Conservation (phyloP, 1,284 basidiomycete genomes). For the Prillingera fragicola region DNA sequence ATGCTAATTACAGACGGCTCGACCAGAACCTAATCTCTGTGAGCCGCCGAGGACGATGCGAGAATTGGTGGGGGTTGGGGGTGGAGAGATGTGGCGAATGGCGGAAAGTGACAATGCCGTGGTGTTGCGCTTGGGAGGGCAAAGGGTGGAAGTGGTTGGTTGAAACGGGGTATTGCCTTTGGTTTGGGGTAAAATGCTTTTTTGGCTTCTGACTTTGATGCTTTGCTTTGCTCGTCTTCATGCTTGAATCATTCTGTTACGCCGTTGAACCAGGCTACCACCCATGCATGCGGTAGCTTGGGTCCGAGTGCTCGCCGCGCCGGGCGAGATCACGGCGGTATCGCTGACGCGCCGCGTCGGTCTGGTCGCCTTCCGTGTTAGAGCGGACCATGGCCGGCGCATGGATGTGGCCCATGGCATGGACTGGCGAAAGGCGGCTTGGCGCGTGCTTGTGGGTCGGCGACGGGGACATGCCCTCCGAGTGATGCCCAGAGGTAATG, state of each 20-base stretch:
- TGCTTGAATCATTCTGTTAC: background rate
- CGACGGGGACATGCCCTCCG: background rate
- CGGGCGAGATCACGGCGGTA: conserved; percentile 24
- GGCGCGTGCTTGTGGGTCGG: background rate
- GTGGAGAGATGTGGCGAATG: too few relatives aligned
- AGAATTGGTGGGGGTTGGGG: too few relatives aligned
- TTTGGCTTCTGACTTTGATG: background rate
- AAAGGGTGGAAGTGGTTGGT: too few relatives aligned
- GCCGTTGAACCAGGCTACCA: conserved; percentile 22
- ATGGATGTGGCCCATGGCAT: conserved; percentile 9
- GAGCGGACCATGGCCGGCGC: conserved; percentile 35
- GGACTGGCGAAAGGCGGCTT: too few relatives aligned
- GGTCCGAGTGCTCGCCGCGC: conserved; percentile 28
- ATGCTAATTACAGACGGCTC: conserved; percentile 3
- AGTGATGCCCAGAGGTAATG: background rate
- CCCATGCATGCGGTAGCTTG: conserved; percentile 41
- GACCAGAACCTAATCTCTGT: too few relatives aligned
- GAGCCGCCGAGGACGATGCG: too few relatives aligned
- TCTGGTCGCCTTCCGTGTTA: conserved; percentile 31
- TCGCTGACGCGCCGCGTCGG: conserved; percentile 16
- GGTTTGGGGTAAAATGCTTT: background rate
- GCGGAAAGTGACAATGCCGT: too few relatives aligned
- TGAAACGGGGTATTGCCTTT: background rate
- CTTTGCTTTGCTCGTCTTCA: background rate
- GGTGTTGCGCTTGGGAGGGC: too few relatives aligned